These are phyloP conservation scores for Penicillium polonicum DNA, from an alignment of 2,329 filamentous ascomycete genomes.

Conservation along the genomic window DNA sequence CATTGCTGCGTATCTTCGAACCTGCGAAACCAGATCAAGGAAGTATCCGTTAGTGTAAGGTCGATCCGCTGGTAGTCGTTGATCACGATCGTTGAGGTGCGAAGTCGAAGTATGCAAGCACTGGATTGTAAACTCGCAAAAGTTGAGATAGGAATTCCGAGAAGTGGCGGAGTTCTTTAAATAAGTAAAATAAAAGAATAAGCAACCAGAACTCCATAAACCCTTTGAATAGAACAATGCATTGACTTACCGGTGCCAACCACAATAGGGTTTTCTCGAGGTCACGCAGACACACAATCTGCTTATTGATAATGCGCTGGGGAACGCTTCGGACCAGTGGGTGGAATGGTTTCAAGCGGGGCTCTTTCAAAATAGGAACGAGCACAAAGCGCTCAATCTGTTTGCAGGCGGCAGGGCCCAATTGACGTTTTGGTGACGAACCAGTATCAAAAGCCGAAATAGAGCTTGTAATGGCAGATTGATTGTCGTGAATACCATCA, in stretches of 20 bases:
- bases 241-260: constrained; percentile 84
- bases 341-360: constrained; percentile 75
- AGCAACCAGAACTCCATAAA: constrained; percentile 65
- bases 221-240: constrained; percentile 24
- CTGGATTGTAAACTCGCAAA: constrained; percentile 85
- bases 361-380: constrained; percentile 71
- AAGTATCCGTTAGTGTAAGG: constrained; percentile 97
- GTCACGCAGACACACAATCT: constrained; percentile 88
- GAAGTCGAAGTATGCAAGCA: constrained; percentile 88
- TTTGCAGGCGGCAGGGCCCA: constrained; percentile 69
- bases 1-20: constrained; percentile 82
- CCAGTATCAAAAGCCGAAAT: constrained; percentile 50
- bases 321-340: constrained; percentile 76
- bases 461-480: constrained; percentile 63
- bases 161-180: constrained; percentile 71
- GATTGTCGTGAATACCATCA: constrained; percentile 22
- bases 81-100: constrained; percentile 80
- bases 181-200: constrained; percentile 53
- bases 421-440: constrained; percentile 54
- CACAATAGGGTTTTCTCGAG: constrained; percentile 91
- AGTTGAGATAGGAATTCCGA: constrained; percentile 76
- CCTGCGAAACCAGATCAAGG: constrained; percentile 92
- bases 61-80: constrained; percentile 77
- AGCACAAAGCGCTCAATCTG: constrained; percentile 79
- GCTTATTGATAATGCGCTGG: constrained; percentile 74